Evolutionary conservation across 2,329 filamentous ascomycete species (phyloP).

Genomic region (Diaporthe batatas): DNA sequence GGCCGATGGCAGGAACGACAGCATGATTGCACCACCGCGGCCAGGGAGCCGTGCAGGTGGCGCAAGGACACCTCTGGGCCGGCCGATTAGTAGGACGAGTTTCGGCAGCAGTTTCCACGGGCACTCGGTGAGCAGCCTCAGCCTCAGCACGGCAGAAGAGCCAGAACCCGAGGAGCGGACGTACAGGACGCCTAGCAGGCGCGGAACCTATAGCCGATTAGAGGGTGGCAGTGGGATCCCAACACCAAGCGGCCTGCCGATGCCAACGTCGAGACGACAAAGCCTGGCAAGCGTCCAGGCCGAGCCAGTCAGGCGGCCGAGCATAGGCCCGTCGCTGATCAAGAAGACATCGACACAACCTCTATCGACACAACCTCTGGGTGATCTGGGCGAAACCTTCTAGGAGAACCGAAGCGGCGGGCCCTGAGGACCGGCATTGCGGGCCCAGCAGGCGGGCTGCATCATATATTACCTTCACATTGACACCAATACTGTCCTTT

Average conservation of each 20-base stretch:
- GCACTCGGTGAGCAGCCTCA: conserved; percentile 66
- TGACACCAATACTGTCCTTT: conserved; percentile 39
- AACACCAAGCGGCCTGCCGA: conserved; percentile 61
- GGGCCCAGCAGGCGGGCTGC: neutral
- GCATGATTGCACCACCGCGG: conserved; percentile 65
- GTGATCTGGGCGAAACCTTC: conserved; percentile 69
- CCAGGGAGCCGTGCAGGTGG: conserved; percentile 74
- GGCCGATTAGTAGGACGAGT: conserved; percentile 75
- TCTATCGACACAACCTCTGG: conserved; percentile 58
- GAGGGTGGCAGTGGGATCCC: conserved; percentile 59
- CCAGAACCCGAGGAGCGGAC: conserved; percentile 52
- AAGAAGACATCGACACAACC: conserved; percentile 52
- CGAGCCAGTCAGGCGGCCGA: conserved; percentile 36
- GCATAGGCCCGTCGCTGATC: conserved; percentile 30
- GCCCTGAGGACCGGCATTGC: conserved; percentile 9
- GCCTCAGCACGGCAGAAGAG: conserved; percentile 66
- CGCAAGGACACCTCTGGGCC: conserved; percentile 74
- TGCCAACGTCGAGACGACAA: conserved; percentile 59
- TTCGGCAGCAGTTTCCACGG: conserved; percentile 74
- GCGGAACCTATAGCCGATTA: conserved; percentile 65
- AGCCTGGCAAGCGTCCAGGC: conserved; percentile 50
- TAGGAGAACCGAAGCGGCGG: conserved; percentile 47
- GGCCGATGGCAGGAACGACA: conserved; percentile 54
- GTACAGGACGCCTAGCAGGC: conserved; percentile 67
- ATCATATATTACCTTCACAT: conserved; percentile 34